Evolutionary conservation across 75 land plant genomes (phyloP), one percentile per base, ranked within the genome.

Genomic region (Pinus tabuliformis): DNA sequence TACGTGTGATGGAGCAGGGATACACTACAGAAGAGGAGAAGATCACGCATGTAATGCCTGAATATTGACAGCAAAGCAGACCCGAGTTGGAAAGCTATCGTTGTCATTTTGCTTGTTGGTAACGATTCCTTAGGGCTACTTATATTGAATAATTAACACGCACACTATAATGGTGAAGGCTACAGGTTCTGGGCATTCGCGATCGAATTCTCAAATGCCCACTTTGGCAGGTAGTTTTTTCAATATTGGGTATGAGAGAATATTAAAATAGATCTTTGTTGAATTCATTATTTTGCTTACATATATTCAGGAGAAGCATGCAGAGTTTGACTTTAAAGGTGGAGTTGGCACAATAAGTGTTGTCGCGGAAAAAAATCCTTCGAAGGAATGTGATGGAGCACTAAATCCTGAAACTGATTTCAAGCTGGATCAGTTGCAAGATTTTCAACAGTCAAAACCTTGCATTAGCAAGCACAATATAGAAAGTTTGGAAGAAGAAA

Each of bases 301-400:
- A 54, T n/a, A 42, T 42, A 58, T 60, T 57, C 79, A 88, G 94
- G 88, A 79, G 56, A 85, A 84, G 76, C 80, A 83, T 75, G 54
- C 78, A 39, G 93, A 92, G 21, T 87, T 75, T 82, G 93, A 94
- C 70, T 96, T 96, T 66, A 87, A 89, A 84, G 95, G 96, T 72
- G 98, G 99, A 59, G 95, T 90, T 64, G 98, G 99, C 66, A 77
- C 36, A 18, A 16, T 78, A 72, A 81, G 75, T 57, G 78, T 56
- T 42, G 33, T 66, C 18, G n/a, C 3, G 33, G 56, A 15, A 59
- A 37, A 54, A 28, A 83, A 74, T 76, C 54, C 64, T 62, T 58
- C 12, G 59, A 77, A 60, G 28, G 75, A 81, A 57, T 1, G 62
- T 65, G 74, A 30, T 62, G 78, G 73, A 57, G 57, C 72, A 70